Evolutionary conservation across 2,329 filamentous ascomycete genomes (phyloP), one percentile per base, ranked within the genome.

Genomic region (Phaeosphaeriaceae sp.): DNA sequence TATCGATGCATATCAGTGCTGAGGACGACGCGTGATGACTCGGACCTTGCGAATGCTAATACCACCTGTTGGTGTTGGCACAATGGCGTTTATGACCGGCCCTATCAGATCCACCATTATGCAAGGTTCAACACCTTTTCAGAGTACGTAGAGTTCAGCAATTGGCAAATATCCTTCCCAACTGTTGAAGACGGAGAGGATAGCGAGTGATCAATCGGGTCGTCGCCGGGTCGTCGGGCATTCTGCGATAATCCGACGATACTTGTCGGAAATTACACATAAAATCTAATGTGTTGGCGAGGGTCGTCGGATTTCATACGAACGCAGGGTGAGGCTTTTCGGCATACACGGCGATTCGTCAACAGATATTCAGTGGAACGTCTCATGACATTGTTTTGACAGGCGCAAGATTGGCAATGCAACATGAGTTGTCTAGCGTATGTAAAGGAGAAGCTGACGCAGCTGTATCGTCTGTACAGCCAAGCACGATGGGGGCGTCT

Each of bases 381-480:
- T 52, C 56, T 47, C 40, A 46, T 63, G 57, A 61, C 50, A 41
- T 45, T 15, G 26, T 48, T 40, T 51, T 59, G 54, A 58, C 48
- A 54, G 49, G 37, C 41, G 30, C 38, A 39, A 7, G 46, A n/a
- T 39, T 45, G 42, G 42, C 35, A 32, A 49, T 58, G 51, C 57
- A 34, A 52, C 26, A 38, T 60, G 58, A 58, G 50, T 39, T 67
- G 56, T 56, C 57, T 67, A 69, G 64, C 60, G 62, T 60, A 64
- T 67, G 63, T 64, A 59, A 62, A 63, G 56, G 46, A 46, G 51
- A 32, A 49, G 54, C 55, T 65, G 61, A 60, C 46, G 54, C 51
- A 48, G 44, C 39, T 53, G 50, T 52, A 53, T 57, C 49, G 52
- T 54, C 35, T 48, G 50, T 50, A 58, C 42, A 49, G 50, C 49